Evolutionary conservation across 257 asterid genomes (phyloP).

Genomic region (Solanum sparsipilum): DNA sequence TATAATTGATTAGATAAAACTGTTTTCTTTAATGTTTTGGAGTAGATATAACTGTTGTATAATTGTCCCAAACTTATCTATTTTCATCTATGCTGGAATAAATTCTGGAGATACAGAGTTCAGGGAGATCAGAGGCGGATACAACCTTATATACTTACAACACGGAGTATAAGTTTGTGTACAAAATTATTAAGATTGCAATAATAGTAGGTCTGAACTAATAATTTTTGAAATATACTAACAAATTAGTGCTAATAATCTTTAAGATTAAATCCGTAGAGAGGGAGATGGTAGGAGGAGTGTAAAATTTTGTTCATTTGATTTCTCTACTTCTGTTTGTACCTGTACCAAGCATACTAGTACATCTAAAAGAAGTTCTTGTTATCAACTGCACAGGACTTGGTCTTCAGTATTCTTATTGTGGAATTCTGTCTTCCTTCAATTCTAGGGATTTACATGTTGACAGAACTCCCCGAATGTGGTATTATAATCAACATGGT

Average conservation of each 20-base stretch:
- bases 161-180: not conserved
- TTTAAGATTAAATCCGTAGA: not conserved
- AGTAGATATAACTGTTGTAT: not conserved
- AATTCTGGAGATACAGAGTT: not conserved
- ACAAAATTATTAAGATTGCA: not conserved
- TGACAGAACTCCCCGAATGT: not conserved
- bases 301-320: not conserved
- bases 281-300: not conserved
- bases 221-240: not conserved
- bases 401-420: not conserved
- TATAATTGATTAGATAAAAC: not conserved
- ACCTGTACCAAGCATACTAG: not conserved
- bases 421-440: not conserved
- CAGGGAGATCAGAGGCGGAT: not conserved
- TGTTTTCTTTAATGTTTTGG: not conserved
- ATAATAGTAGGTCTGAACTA: not conserved
- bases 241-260: not conserved
- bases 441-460: not conserved
- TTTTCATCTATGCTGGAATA: not conserved
- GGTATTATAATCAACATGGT: not conserved
- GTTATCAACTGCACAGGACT: not conserved
- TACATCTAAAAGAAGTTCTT: not conserved
- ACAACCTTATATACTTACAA: not conserved
- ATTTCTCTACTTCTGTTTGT: not conserved
- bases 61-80: not conserved